These are phyloP conservation scores for Phoma sp. DNA, from an alignment of 2,329 filamentous ascomycete species.

Conservation along the genomic window DNA sequence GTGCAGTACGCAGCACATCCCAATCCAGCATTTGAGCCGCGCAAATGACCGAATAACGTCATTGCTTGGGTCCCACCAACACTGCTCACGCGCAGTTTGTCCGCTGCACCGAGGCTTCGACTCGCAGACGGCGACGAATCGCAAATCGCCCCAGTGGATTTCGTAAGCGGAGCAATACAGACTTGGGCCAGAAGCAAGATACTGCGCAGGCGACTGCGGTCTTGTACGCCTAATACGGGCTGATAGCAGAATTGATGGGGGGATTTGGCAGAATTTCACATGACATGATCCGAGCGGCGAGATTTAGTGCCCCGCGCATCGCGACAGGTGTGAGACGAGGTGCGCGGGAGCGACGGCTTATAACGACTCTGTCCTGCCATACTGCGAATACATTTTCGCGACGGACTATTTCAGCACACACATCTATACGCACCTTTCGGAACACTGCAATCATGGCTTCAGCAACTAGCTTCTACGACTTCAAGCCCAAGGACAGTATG, in stretches of 20 bases:
- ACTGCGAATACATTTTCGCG: background rate
- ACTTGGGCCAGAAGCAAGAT: constrained; percentile 11
- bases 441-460: constrained; percentile 64
- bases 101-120: constrained; percentile 9
- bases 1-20: constrained; percentile 2
- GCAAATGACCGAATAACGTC: constrained; percentile 12
- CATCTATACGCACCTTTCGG: background rate
- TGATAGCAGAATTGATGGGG: background rate
- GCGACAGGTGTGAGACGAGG: constrained; percentile 1
- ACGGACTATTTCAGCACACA: background rate
- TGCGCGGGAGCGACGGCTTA: constrained; percentile 3
- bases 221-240: constrained; percentile 2
- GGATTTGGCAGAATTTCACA: constrained; percentile 11
- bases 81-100: constrained; percentile 6
- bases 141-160: constrained; percentile 1
- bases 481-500: constrained; percentile 82
- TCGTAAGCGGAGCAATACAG: constrained; percentile 14
- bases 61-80: background rate
- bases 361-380: constrained; percentile 4
- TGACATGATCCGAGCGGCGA: constrained; percentile 19
- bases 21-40: constrained; percentile 9
- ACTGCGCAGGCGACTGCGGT: constrained; percentile 2
- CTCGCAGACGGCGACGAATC: constrained; percentile 4
- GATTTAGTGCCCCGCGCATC: constrained; percentile 17
- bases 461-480: constrained; percentile 79